phyloP scores from a whole-genome alignment of 2,329 filamentous ascomycete genomes.

The Fusarium pininemorale region DNA sequence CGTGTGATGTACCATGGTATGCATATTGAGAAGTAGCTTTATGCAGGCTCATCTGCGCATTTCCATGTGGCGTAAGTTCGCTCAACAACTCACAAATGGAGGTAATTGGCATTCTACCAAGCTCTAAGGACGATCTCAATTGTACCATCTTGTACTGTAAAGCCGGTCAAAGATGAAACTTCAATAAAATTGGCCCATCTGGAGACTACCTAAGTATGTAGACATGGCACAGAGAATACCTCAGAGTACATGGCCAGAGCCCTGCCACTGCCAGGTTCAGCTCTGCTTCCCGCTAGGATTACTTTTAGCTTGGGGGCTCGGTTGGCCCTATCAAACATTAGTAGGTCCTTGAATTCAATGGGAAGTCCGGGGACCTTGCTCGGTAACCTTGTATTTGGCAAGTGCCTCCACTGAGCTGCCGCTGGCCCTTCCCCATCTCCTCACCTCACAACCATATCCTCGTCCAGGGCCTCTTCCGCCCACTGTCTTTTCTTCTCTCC shows the following conservation, averaged over 20 bases:
- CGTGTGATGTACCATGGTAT: not conserved
- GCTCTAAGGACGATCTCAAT: not conserved
- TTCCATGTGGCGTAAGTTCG: not conserved
- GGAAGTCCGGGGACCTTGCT: constrained; percentile 25
- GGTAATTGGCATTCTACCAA: not conserved
- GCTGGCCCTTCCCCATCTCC: constrained; percentile 17
- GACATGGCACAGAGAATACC: constrained; percentile 8
- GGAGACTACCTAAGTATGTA: no score
- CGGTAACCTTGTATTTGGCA: constrained; percentile 3
- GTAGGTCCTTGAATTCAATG: constrained; percentile 13
- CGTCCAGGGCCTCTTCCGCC: constrained; percentile 18
- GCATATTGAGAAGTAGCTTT: not conserved
- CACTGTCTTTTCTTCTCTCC: constrained; percentile 1
- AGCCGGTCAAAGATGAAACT: constrained; percentile 23
- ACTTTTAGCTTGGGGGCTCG: constrained; percentile 13
- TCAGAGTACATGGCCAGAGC: constrained; percentile 8
- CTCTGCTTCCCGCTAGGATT: constrained; percentile 13
- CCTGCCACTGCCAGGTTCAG: constrained; percentile 21
- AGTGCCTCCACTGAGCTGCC: constrained; percentile 10
- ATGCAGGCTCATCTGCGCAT: not conserved
- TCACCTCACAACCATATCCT: constrained; percentile 23
- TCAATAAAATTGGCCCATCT: not conserved
- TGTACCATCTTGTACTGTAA: constrained; percentile 5
- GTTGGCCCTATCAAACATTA: constrained; percentile 35
- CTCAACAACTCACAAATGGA: not conserved